Percentiles rank a stretch among this genome's conserved stretches.
Conservation (phyloP, 345 rosid species). For the Corymbia maculata region DNA sequence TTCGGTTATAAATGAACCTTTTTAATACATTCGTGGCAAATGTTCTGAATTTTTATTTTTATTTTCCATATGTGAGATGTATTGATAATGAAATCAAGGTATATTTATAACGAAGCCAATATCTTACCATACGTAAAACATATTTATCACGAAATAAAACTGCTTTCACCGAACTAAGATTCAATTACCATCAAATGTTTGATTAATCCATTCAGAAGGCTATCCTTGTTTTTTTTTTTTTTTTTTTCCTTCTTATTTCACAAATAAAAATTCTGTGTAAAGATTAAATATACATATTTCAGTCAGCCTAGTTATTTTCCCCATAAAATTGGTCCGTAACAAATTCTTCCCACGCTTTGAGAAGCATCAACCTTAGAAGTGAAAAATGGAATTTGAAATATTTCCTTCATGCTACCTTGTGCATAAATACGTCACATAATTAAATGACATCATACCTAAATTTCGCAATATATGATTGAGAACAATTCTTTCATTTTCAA, state of each 20-base stretch:
- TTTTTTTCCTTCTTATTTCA: not conserved
- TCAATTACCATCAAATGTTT: not conserved
- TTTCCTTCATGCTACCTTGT: not conserved
- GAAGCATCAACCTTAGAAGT: not conserved
- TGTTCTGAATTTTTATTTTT: not conserved
- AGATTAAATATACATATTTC: not conserved
- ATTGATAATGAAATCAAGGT: not conserved
- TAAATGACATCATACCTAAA: not conserved
- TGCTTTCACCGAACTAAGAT: not conserved
- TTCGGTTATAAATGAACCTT: not conserved
- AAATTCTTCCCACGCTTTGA: not conserved
- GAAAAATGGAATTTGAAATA: not conserved
- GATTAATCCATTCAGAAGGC: not conserved
- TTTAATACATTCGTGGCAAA: accelerated
- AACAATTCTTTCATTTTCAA: not conserved
- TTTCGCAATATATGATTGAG: not conserved
- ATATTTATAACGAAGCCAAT: not conserved
- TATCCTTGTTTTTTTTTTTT: not conserved
- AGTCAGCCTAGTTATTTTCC: not conserved
- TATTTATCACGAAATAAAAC: not conserved
- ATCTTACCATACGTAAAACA: not conserved
- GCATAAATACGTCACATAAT: not conserved
- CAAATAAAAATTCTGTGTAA: not conserved
- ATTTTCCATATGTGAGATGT: not conserved
- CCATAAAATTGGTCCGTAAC: not conserved